Conservation (phyloP, 441 rosid genomes). For the Gossypium schwendimanii region DNA sequence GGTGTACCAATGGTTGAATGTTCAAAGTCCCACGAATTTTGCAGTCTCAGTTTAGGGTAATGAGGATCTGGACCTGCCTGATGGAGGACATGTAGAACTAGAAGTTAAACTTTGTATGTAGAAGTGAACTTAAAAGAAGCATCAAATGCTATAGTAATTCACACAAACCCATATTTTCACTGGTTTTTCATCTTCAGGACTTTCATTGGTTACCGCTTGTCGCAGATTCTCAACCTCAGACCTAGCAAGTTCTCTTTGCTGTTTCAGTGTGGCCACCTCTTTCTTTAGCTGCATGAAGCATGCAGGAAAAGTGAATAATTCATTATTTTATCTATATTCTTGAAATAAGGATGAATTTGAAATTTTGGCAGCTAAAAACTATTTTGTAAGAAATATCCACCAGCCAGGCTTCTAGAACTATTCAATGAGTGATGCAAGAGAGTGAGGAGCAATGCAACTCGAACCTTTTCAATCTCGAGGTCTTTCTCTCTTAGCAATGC, state of each 20-base stretch:
- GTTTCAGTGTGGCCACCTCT: conserved; percentile 48
- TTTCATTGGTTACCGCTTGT: conserved; percentile 32
- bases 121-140: conserved; percentile 5
- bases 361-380: background rate
- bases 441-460: background rate
- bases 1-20: conserved; percentile 32
- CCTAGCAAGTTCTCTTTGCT: conserved; percentile 49
- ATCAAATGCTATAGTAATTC: background rate
- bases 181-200: conserved; percentile 33
- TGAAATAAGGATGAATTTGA: conserved; percentile 3
- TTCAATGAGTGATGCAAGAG: background rate
- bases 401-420: background rate
- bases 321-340: background rate
- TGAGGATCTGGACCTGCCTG: conserved; percentile 50
- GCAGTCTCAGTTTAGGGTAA: conserved; percentile 78
- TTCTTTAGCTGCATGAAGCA: conserved; percentile 55
- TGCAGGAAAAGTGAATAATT: conserved; percentile 7
- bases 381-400: background rate
- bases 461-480: conserved; percentile 58
- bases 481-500: conserved; percentile 52
- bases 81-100: background rate
- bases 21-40: conserved; percentile 57
- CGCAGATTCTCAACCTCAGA: conserved; percentile 60
- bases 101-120: background rate
- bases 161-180: conserved; percentile 31